Percentiles rank a stretch among this genome's conserved stretches.
Evolutionary conservation across 345 rosid species (phyloP).

Genomic region (Moricandia arvensis): DNA sequence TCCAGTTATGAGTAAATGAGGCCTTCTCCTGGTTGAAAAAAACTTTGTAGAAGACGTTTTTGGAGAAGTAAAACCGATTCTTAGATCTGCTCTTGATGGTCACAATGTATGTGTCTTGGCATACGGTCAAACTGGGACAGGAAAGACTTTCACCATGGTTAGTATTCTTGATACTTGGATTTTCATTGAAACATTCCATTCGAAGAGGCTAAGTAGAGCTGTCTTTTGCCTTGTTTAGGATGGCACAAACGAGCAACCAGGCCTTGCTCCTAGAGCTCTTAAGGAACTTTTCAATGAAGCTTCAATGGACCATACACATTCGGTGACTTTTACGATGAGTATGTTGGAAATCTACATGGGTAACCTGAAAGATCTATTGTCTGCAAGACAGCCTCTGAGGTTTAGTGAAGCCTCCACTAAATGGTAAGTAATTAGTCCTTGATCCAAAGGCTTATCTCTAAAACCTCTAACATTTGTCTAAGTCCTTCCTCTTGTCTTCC

Average conservation of each 20-base stretch:
- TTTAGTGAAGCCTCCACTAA: conserved; percentile 42
- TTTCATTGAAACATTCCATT: not conserved
- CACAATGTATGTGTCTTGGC: conserved; percentile 88
- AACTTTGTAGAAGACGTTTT: conserved; percentile 74
- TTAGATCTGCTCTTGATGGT: conserved; percentile 91
- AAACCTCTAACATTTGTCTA: not conserved
- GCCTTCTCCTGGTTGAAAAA: conserved; percentile 42
- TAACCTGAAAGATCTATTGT: conserved; percentile 68
- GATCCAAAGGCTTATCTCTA: not conserved
- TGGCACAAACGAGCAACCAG: conserved; percentile 64
- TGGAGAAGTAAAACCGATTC: conserved; percentile 71
- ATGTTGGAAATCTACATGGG: conserved; percentile 98
- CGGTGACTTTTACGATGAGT: conserved; percentile 72
- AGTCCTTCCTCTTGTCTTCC: conserved; percentile 14
- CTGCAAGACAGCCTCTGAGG: conserved; percentile 51
- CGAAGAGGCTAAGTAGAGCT: not conserved
- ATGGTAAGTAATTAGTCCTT: conserved; percentile 43
- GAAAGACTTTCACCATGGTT: conserved; percentile 94
- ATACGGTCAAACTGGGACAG: conserved; percentile 93
- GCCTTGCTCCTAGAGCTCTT: conserved; percentile 74
- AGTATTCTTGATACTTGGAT: too few relatives aligned
- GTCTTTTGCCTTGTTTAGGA: conserved; percentile 48
- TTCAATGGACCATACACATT: conserved; percentile 45
- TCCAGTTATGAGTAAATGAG: conserved; percentile 41
- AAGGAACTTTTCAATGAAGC: conserved; percentile 60